Conservation (phyloP, 2,329 filamentous ascomycete genomes). For the Alternaria triticimaculans region DNA sequence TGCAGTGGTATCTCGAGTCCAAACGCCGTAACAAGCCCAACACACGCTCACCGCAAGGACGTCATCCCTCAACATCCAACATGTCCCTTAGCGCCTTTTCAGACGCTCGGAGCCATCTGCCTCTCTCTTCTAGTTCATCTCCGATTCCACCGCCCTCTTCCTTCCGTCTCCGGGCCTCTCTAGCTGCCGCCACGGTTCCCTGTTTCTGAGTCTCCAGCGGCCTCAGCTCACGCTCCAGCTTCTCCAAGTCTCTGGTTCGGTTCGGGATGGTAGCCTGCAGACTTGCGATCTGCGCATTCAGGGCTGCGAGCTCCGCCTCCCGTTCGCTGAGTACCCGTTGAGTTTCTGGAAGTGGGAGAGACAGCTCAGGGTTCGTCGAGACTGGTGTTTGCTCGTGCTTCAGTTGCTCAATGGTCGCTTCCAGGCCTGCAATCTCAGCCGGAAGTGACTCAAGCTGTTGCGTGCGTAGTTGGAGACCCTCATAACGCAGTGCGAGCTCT, state of each 20-base stretch:
- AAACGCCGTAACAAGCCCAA: conserved; percentile 10
- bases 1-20: conserved; percentile 19
- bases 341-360: conserved; percentile 54
- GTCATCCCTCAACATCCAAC: conserved; percentile 60
- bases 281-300: conserved; percentile 54
- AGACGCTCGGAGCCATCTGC: conserved; percentile 76
- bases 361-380: conserved; percentile 50
- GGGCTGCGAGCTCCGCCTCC: conserved; percentile 49
- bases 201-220: conserved; percentile 72
- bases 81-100: conserved; percentile 68
- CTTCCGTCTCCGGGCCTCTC: conserved; percentile 72
- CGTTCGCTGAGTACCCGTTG: conserved; percentile 47
- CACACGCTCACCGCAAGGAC: not conserved
- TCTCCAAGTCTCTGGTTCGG: conserved; percentile 71
- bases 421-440: conserved; percentile 58
- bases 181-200: conserved; percentile 70
- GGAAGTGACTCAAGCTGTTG: conserved; percentile 60
- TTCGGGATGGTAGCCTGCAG: conserved; percentile 68
- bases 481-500: conserved; percentile 65
- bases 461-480: conserved; percentile 61
- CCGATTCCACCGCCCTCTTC: conserved; percentile 69
- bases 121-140: conserved; percentile 77
- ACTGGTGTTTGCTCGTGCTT: conserved; percentile 46
- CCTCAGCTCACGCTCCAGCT: conserved; percentile 70
- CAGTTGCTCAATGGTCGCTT: conserved; percentile 57